Evolutionary conservation across 805 yeast genomes (phyloP).

Genomic region (Candida caryicola): DNA sequence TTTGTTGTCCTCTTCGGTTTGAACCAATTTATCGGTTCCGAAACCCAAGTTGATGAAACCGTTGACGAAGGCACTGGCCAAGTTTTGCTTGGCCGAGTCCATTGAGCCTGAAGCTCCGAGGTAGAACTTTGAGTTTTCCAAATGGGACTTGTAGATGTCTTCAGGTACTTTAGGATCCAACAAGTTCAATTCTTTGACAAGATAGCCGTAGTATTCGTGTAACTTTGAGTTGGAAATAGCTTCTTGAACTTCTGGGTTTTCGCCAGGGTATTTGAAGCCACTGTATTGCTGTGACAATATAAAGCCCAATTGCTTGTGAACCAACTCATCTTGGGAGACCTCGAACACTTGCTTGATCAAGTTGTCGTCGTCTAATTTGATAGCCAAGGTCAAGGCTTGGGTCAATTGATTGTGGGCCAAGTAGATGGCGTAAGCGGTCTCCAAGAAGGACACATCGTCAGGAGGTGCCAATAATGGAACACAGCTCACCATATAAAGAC

Average conservation of each 20-base stretch:
- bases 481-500: conserved; percentile 91
- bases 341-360: conserved; percentile 77
- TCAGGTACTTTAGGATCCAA: conserved; percentile 91
- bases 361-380: conserved; percentile 79
- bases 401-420: conserved; percentile 74
- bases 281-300: conserved; percentile 85
- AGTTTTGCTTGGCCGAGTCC: conserved; percentile 92
- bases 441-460: conserved; percentile 80
- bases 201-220: conserved; percentile 74
- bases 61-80: conserved; percentile 93
- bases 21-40: conserved; percentile 77
- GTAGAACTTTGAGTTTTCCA: conserved; percentile 67
- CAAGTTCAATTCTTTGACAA: conserved; percentile 83
- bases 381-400: conserved; percentile 87
- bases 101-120: conserved; percentile 52
- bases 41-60: conserved; percentile 89
- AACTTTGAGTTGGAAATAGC: conserved; percentile 77
- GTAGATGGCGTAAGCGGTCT: conserved; percentile 86
- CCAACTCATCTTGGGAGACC: conserved; percentile 67
- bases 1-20: conserved; percentile 66
- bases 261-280: conserved; percentile 62
- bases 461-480: conserved; percentile 96
- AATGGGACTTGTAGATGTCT: conserved; percentile 87
- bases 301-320: conserved; percentile 89
- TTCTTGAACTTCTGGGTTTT: conserved; percentile 71